phyloP scores from a whole-genome alignment of 2,329 filamentous ascomycete species.

The Fusarium graminum region DNA sequence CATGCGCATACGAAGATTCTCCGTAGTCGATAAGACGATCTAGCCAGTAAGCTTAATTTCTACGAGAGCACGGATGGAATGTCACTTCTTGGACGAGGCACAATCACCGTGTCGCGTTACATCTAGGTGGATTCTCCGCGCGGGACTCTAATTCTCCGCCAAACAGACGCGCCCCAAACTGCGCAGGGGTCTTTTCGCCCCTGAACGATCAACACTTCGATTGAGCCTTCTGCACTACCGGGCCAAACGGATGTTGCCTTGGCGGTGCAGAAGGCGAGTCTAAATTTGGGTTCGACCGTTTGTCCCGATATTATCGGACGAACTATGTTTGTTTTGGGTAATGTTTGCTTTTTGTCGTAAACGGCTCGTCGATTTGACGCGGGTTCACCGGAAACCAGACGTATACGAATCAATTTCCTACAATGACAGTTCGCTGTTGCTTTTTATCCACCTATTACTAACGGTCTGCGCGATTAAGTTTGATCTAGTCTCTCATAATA shows the following conservation, averaged over 20 bases:
- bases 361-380: no score
- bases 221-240: background rate
- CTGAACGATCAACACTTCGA: background rate
- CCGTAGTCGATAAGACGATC: background rate
- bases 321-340: background rate
- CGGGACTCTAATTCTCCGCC: constrained; percentile 23
- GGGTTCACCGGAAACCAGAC: background rate
- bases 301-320: background rate
- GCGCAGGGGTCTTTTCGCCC: background rate
- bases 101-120: constrained; percentile 27
- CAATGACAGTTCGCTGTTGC: background rate
- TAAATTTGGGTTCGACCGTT: background rate
- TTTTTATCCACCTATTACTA: constrained; percentile 7
- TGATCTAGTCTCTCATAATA: background rate
- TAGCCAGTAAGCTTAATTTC: constrained; percentile 14
- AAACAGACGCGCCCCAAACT: background rate
- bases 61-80: background rate
- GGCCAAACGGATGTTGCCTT: background rate
- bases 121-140: constrained; percentile 5
- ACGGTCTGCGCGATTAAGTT: constrained; percentile 1
- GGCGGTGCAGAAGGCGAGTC: background rate
- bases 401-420: background rate
- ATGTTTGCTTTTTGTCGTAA: background rate
- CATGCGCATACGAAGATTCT: background rate
- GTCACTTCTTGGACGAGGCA: background rate